Evolutionary conservation across 208 protist species (phyloP).

Genomic region (Leptomonas pyrrhocoris): DNA sequence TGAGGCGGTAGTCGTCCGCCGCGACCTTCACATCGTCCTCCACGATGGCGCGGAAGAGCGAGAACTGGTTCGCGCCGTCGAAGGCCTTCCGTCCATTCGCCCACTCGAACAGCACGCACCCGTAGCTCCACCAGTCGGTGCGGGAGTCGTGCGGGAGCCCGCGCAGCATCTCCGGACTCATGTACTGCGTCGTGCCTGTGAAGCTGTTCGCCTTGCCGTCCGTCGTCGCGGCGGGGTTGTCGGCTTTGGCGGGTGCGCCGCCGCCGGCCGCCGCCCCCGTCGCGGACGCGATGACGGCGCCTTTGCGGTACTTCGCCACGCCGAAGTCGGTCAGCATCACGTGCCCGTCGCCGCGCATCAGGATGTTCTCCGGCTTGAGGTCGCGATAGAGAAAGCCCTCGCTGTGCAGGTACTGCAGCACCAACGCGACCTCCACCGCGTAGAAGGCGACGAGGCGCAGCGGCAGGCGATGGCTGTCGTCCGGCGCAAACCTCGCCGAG

Average conservation of each 20-base stretch:
- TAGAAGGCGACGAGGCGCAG: constrained; percentile 89
- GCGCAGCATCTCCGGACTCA: constrained; percentile 93
- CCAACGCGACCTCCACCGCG: constrained; percentile 87
- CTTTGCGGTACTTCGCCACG: constrained; percentile 90
- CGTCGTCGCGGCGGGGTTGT: background rate
- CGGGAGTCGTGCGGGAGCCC: constrained; percentile 84
- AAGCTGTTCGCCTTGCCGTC: constrained; percentile 77
- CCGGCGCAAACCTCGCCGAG: constrained; percentile 35
- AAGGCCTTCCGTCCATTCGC: constrained; percentile 87
- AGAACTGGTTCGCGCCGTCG: constrained; percentile 67
- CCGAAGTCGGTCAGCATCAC: constrained; percentile 96
- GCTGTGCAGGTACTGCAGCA: constrained; percentile 88
- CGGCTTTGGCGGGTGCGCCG: background rate
- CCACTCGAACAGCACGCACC: constrained; percentile 96
- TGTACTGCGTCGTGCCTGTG: constrained; percentile 95
- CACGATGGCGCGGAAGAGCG: constrained; percentile 71
- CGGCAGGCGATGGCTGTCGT: constrained; percentile 61
- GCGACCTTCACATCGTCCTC: constrained; percentile 69
- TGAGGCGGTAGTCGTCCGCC: constrained; percentile 70
- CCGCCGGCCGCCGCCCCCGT: background rate
- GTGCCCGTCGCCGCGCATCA: constrained; percentile 90
- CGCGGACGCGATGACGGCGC: constrained; percentile 35
- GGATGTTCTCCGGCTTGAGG: constrained; percentile 95
- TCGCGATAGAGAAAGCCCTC: constrained; percentile 92
- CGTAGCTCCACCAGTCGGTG: constrained; percentile 97